These are phyloP conservation scores for Graphilbum fragrans DNA, from an alignment of 2,329 filamentous ascomycete species.

Conservation along the genomic window DNA sequence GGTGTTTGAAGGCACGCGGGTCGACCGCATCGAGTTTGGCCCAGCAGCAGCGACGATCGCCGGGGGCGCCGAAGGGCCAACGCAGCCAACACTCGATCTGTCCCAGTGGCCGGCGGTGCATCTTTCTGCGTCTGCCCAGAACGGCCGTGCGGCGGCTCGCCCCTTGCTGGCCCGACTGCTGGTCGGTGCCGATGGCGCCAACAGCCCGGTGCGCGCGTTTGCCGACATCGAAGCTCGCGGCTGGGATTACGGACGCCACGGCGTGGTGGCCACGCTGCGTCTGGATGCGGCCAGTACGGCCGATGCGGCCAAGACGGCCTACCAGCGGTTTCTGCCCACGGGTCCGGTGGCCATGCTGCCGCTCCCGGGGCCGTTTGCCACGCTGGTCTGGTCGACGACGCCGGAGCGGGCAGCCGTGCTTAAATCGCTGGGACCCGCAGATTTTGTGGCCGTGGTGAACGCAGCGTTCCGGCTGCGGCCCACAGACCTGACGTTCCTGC, in stretches of 20 bases:
- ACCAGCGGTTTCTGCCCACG: conserved; percentile 87
- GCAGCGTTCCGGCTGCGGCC: conserved; percentile 76
- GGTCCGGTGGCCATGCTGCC: conserved; percentile 88
- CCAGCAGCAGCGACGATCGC: background rate
- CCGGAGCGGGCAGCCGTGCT: conserved; percentile 66
- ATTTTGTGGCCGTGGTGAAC: conserved; percentile 83
- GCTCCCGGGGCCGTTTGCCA: conserved; percentile 69
- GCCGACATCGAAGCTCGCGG: conserved; percentile 75
- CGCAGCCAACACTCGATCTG: conserved; percentile 54
- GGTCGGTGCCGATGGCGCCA: conserved; percentile 87
- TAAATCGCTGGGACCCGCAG: conserved; percentile 57
- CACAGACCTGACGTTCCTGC: conserved; percentile 74
- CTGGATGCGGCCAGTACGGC: conserved; percentile 42
- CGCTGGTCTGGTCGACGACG: conserved; percentile 90
- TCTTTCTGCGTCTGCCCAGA: conserved; percentile 31
- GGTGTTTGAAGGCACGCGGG: conserved; percentile 64
- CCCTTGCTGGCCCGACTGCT: conserved; percentile 70
- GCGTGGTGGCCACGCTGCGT: conserved; percentile 78
- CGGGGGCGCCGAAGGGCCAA: conserved; percentile 16
- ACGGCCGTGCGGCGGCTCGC: conserved; percentile 32
- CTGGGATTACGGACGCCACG: conserved; percentile 88
- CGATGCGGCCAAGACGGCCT: conserved; percentile 58
- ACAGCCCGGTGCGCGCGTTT: conserved; percentile 84
- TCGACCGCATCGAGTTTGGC: conserved; percentile 70
- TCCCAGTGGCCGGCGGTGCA: conserved; percentile 79